Evolutionary conservation across 2,329 filamentous ascomycete species (phyloP).

Genomic region (Exophiala xenobiotica): DNA sequence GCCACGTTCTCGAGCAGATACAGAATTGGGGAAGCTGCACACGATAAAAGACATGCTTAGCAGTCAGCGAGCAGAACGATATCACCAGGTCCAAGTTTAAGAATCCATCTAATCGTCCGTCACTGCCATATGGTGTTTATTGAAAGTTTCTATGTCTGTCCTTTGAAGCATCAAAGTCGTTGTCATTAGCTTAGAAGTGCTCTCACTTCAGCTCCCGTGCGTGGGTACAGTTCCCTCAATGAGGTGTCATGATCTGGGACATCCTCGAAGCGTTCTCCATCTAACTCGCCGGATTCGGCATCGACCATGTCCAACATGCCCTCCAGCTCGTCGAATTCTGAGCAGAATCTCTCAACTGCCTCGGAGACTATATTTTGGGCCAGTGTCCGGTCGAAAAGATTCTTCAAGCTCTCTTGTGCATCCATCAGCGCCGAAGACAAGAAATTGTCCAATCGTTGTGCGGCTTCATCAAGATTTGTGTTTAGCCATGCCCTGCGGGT

Average conservation of each 20-base stretch:
- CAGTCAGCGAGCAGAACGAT: too few species aligned
- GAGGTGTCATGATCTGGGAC: slow-evolving; percentile 18
- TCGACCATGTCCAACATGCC: slow-evolving; percentile 48
- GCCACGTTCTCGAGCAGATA: background rate
- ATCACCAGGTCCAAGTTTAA: too few species aligned
- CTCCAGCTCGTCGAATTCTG: slow-evolving; percentile 74
- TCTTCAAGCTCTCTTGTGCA: slow-evolving; percentile 75
- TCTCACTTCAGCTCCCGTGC: slow-evolving; percentile 63
- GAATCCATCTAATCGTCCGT: too few species aligned
- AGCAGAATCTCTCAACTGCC: slow-evolving; percentile 79
- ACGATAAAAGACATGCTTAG: background rate
- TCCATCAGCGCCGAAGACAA: slow-evolving; percentile 91
- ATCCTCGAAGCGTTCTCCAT: slow-evolving; percentile 30
- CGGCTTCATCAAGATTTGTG: slow-evolving; percentile 56
- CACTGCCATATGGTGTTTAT: too few species aligned
- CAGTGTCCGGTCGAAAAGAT: slow-evolving; percentile 69
- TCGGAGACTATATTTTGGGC: slow-evolving; percentile 76
- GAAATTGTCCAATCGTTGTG: slow-evolving; percentile 80
- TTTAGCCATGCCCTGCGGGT: slow-evolving; percentile 31
- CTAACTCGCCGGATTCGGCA: slow-evolving; percentile 40
- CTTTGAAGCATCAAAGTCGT: background rate
- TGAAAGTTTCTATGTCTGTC: too few species aligned
- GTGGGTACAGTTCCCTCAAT: slow-evolving; percentile 60
- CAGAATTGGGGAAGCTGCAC: too few species aligned
- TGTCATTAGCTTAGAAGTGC: slow-evolving; percentile 55